These are phyloP conservation scores for Penicillium sp. DNA, from an alignment of 2,329 filamentous ascomycete genomes.

Conservation along the genomic window DNA sequence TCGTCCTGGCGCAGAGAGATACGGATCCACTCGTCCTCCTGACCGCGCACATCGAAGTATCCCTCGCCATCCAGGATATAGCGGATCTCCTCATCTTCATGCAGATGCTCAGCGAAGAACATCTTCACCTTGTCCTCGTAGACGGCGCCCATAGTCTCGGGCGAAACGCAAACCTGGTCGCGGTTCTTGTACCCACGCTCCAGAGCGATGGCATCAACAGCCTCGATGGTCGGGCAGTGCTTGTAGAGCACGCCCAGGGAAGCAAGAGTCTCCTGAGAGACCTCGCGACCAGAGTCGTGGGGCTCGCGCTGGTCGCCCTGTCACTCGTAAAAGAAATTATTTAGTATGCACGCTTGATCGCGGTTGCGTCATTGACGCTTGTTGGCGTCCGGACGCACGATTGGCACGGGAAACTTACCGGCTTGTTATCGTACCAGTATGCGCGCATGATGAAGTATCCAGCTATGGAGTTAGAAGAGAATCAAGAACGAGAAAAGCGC, in stretches of 20 bases:
- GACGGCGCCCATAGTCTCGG: slow-evolving; percentile 73
- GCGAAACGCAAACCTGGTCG: slow-evolving; percentile 87
- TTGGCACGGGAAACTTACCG: slow-evolving; percentile 43
- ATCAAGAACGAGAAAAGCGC: background rate
- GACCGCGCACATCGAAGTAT: slow-evolving; percentile 86
- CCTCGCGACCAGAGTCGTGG: slow-evolving; percentile 76
- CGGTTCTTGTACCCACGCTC: slow-evolving; percentile 88
- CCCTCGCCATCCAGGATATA: slow-evolving; percentile 87
- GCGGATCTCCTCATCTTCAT: slow-evolving; percentile 97
- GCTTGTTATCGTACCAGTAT: slow-evolving; percentile 68
- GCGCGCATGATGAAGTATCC: slow-evolving; percentile 56
- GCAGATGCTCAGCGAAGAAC: slow-evolving; percentile 94
- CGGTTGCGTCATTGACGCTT: slow-evolving; percentile 7
- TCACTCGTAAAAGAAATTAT: slow-evolving; percentile 6
- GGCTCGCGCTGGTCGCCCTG: slow-evolving; percentile 90
- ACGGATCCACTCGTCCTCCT: slow-evolving; percentile 83
- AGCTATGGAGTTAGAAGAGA: background rate
- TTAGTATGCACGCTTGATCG: slow-evolving; percentile 9
- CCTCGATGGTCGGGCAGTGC: slow-evolving; percentile 60
- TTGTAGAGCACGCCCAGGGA: slow-evolving; percentile 79
- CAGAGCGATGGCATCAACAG: slow-evolving; percentile 70
- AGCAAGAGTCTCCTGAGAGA: slow-evolving; percentile 64
- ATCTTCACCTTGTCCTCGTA: slow-evolving; percentile 93
- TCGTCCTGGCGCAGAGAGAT: slow-evolving; percentile 82
- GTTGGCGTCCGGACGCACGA: slow-evolving; percentile 1